These are phyloP conservation scores for Brasenia schreberi DNA, from an alignment of 164 flowering plant genomes.

Conservation along the genomic window DNA sequence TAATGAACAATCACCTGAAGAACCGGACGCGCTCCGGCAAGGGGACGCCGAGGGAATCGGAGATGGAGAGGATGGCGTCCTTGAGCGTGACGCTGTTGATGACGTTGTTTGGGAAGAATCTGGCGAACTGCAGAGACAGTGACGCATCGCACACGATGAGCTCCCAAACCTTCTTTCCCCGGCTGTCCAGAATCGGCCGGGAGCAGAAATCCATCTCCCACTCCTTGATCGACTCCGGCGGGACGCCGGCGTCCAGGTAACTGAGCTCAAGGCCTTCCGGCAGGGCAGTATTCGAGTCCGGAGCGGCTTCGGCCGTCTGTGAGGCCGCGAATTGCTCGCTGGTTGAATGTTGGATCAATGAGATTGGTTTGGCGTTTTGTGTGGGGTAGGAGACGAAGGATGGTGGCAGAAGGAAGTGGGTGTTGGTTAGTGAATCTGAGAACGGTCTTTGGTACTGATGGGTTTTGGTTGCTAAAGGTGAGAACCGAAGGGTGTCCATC, in stretches of 20 bases:
- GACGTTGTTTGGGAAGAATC: conserved; percentile 89
- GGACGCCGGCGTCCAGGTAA: conserved; percentile 65
- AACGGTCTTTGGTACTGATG: too few species aligned
- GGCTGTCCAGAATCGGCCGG: conserved; percentile 81
- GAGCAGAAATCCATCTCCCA: conserved; percentile 98
- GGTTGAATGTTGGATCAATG: not conserved
- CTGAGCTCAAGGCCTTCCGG: conserved; percentile 28
- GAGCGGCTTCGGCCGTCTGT: not conserved
- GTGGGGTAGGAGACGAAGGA: too few species aligned
- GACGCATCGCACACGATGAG: conserved; percentile 80
- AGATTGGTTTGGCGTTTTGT: too few species aligned
- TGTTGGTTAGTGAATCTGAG: too few species aligned
- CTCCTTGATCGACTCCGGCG: conserved; percentile 61
- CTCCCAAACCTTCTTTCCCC: conserved; percentile 98
- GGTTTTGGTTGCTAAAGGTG: too few species aligned
- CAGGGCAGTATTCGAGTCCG: not conserved
- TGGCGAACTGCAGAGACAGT: conserved; percentile 79
- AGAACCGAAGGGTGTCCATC: too few species aligned
- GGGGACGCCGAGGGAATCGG: conserved; percentile 61
- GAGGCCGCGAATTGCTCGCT: not conserved
- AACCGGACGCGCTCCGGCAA: conserved; percentile 68
- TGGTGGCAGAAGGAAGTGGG: too few species aligned
- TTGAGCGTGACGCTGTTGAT: conserved; percentile 87
- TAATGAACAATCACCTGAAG: conserved; percentile 45
- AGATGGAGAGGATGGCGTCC: conserved; percentile 55